phyloP scores from a whole-genome alignment of 148 eudicot species.

The Nepenthes mirabilis region DNA sequence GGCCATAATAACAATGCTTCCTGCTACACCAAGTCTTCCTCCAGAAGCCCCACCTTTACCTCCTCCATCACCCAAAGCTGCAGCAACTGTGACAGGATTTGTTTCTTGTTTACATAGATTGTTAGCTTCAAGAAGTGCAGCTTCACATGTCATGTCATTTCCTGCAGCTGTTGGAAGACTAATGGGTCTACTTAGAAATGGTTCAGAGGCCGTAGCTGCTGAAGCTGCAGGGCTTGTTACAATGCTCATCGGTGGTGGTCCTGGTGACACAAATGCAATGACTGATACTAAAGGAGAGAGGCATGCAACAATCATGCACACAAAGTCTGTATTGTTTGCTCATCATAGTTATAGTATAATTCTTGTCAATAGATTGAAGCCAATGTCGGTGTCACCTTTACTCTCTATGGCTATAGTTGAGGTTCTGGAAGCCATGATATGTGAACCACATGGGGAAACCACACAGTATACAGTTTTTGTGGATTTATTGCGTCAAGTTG shows the following conservation, averaged over 20 bases:
- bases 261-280: conserved; percentile 56
- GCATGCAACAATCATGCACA: conserved; percentile 91
- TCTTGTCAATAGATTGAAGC: conserved; percentile 85
- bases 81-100: conserved; percentile 92
- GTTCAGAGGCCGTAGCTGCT: conserved; percentile 87
- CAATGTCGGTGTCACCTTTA: conserved; percentile 88
- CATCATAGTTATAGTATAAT: conserved; percentile 51
- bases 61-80: conserved; percentile 97
- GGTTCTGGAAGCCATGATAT: conserved; percentile 95
- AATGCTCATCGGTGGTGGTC: conserved; percentile 93
- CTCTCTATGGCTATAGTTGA: conserved; percentile 89
- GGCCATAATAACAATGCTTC: conserved; percentile 95
- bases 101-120: conserved; percentile 78
- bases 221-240: conserved; percentile 89
- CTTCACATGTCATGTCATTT: conserved; percentile 93
- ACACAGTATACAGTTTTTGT: conserved; percentile 93
- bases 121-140: conserved; percentile 81
- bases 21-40: conserved; percentile 84
- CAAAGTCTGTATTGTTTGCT: conserved; percentile 85
- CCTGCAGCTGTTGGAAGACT: conserved; percentile 99
- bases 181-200: conserved; percentile 96
- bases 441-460: conserved; percentile 97
- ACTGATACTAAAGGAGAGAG: conserved; percentile 86
- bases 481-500: conserved; percentile 85
- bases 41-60: conserved; percentile 94